Conservation (phyloP, 306 rosid genomes). For the Lathyrus oleraceus region DNA sequence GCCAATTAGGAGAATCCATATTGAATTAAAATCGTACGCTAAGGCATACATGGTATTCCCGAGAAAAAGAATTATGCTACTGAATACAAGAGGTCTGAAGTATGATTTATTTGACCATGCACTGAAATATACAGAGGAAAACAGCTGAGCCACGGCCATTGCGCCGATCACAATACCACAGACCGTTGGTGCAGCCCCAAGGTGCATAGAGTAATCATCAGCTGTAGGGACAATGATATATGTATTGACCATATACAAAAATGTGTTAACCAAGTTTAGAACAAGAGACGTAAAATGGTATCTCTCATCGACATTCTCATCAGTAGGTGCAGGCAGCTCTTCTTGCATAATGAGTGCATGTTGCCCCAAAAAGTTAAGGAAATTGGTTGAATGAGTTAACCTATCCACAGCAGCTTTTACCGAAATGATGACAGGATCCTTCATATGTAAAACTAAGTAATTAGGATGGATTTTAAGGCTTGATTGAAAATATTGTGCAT, state of each 20-base stretch:
- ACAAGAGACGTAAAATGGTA: conserved; percentile 83
- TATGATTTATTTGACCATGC: conserved; percentile 98
- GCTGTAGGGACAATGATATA: conserved; percentile 98
- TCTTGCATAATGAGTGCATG: conserved; percentile 98
- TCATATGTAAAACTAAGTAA: conserved; percentile 42
- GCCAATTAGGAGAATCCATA: conserved; percentile 91
- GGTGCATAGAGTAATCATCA: conserved; percentile 89
- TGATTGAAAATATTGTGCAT: conserved; percentile 33
- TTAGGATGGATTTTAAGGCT: conserved; percentile 2
- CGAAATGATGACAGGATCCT: conserved; percentile 88
- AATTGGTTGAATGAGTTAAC: conserved; percentile 86
- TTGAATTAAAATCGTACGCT: conserved; percentile 79
- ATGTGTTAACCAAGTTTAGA: conserved; percentile 89
- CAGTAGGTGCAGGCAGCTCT: conserved; percentile 77
- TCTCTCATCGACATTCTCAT: conserved; percentile 59
- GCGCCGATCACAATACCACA: conserved; percentile 97
- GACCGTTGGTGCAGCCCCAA: conserved; percentile 98
- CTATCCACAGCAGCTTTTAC: conserved; percentile 89
- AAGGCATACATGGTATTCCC: conserved; percentile 84
- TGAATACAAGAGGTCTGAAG: conserved; percentile 93
- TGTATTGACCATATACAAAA: conserved; percentile 98
- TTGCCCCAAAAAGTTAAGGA: conserved; percentile 88
- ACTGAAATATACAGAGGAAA: conserved; percentile 94
- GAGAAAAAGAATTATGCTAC: conserved; percentile 75
- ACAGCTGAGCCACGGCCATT: conserved; percentile 98